Evolutionary conservation across 768 basidiomycete genomes (phyloP).

Genomic region (Psilocybe sp.): DNA sequence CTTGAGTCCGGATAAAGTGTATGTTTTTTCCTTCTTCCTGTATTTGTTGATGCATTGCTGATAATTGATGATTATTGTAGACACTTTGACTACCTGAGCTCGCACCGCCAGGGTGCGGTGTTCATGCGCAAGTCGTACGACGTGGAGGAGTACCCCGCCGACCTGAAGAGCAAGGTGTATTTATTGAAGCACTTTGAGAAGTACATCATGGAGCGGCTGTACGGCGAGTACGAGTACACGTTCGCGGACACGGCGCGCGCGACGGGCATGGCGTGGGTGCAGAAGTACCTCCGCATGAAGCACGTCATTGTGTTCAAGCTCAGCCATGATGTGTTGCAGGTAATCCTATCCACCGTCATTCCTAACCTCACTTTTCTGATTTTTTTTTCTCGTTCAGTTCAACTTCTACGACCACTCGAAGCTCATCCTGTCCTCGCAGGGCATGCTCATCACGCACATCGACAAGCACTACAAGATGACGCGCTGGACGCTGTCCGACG

Average conservation of each 20-base stretch:
- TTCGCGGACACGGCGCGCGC: constrained; percentile 65
- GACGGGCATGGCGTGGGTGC: constrained; percentile 92
- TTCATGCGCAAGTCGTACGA: constrained; percentile 73
- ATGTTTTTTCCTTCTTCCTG: constrained; percentile 27
- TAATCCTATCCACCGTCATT: constrained; percentile 21
- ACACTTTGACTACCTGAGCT: constrained; percentile 86
- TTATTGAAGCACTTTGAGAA: constrained; percentile 90
- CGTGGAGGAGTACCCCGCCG: constrained; percentile 70
- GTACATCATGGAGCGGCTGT: constrained; percentile 91
- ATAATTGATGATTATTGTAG: constrained; percentile 35
- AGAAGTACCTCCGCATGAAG: constrained; percentile 95
- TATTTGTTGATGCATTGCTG: neutral
- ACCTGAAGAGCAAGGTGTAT: constrained; percentile 88
- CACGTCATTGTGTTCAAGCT: constrained; percentile 96
- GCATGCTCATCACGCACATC: constrained; percentile 81
- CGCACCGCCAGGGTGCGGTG: constrained; percentile 60
- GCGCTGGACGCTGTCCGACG: constrained; percentile 65
- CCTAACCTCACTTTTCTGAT: constrained; percentile 1
- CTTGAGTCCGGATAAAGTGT: constrained; percentile 86
- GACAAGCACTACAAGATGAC: constrained; percentile 84
- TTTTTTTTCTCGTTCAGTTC: constrained; percentile 55
- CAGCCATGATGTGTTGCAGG: constrained; percentile 95
- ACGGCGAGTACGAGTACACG: constrained; percentile 81
- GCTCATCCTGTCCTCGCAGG: constrained; percentile 81
- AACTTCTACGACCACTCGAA: constrained; percentile 99